Base-by-base conservation (phyloP, 352 stramenopile species). In the Phytopythium montanum region DNA sequence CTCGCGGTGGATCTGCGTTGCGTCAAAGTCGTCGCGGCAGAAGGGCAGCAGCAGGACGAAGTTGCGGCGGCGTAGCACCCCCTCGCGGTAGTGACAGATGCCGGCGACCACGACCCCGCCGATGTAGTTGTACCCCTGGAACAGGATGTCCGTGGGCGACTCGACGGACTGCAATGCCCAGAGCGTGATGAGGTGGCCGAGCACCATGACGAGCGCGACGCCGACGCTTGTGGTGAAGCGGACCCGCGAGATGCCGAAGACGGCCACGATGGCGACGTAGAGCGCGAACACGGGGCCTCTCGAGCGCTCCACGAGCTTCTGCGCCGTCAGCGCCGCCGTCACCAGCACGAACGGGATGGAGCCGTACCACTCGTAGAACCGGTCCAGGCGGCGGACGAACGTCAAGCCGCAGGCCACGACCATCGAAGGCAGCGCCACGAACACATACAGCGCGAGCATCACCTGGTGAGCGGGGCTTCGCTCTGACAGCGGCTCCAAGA, bases 201-300 rank as follows among this genome's bases (percentile, higher is more conserved):
- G 21, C 6, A 82, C 23, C 55, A 79, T 68, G 1, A 59, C 48
- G 16, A 64, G 56, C 2, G 64, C 73, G 21, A 81, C 36, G 5
- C 44, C 21, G 13, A 72, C 50, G 25, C 67, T 81, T 1, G 73
- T 75, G 54, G 56, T 63, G 52, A 81, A 77, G 1, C 73, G 69
- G 28, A 81, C 64, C 12, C 73, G 65, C n/a, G 68, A 72, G 57
- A 82, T 69, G 19, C 73, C 70, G 60, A 82, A 82, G 16, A 82
- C 64, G 3, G 73, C 64, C 0, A 79, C 60, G 21, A 82, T 68
- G 2, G 73, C 64, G 31, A 82, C 51, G 33, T 77, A 79, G 21
- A 82, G 58, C 29, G 70, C 48, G 23, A 82, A 69, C n/a, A 76
- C 54, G 16, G 73, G 70, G 2, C 70, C 68, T 54, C 54, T 67